Conservation (phyloP, 2,329 filamentous ascomycete species). For the Dactylella cylindrospora region DNA sequence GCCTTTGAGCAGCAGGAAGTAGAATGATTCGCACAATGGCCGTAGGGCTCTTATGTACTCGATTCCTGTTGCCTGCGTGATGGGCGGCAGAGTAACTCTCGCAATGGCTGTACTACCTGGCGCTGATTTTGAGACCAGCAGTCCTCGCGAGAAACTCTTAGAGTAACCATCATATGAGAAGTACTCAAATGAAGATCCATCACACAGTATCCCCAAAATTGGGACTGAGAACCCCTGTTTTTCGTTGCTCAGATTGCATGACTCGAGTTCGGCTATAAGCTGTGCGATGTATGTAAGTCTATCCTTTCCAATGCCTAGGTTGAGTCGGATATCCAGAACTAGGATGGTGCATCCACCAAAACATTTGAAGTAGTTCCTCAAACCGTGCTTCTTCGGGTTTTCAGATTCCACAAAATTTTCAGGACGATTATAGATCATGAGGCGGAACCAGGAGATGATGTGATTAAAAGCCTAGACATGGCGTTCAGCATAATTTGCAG, state of each 20-base stretch:
- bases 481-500: not conserved
- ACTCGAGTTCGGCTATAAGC: constrained; percentile 35
- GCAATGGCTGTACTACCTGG: constrained; percentile 35
- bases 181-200: constrained; percentile 38
- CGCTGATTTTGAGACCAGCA: constrained; percentile 27
- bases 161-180: constrained; percentile 41
- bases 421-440: constrained; percentile 41
- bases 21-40: constrained; percentile 36
- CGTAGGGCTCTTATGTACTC: constrained; percentile 35
- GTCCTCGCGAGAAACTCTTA: constrained; percentile 25
- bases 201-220: constrained; percentile 32
- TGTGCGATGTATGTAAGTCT: constrained; percentile 33
- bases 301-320: constrained; percentile 35
- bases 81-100: constrained; percentile 28
- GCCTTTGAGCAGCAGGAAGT: constrained; percentile 36
- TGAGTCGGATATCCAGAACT: constrained; percentile 32
- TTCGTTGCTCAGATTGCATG: constrained; percentile 34
- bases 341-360: constrained; percentile 43
- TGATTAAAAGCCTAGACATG: constrained; percentile 24
- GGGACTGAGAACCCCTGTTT: constrained; percentile 38
- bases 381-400: constrained; percentile 18
- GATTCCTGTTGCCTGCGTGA: constrained; percentile 30
- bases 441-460: constrained; percentile 33
- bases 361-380: constrained; percentile 41
- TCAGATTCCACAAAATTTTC: constrained; percentile 28